Evolutionary conservation across 2,329 filamentous ascomycete species (phyloP), one percentile per base, ranked within the genome.

Genomic region (Ilyonectria robusta): DNA sequence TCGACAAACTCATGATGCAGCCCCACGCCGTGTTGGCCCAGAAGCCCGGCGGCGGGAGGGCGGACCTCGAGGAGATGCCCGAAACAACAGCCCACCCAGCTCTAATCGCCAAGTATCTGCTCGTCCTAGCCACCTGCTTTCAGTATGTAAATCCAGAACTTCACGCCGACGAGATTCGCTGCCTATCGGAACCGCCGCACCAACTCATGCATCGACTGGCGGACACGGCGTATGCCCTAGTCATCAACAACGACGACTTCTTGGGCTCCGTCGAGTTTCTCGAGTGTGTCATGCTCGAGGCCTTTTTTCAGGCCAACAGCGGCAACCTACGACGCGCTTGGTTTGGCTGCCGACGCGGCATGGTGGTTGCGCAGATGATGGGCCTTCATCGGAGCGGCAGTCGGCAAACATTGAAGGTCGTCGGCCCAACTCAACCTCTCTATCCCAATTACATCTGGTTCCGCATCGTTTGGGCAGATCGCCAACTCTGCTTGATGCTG

Each of bases 291-390:
- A 71, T 83, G 21, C 76, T 89, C 0, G 78, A 85, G 44, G 78
- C 79, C 17, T 71, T 84, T 44, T 86, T 84, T 64, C 83, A 87
- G 57, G 79, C 81, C 21, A 87, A 88, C 66, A 80, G 78, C 1
- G 87, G 87, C 2, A 86, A 86, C 59, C 78, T 88, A 8, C 83
- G 85, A 10, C 83, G 84, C 47, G 79, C 85, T 1, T 89, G 86
- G 86, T 76, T 89, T 23, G 79, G 78, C 17, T 81, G 81, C 56
- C 82, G 87, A 1, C 80, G 85, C n/a, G 84, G 84, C 6, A 74
- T 88, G 42, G 80, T 80, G 44, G 76, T 87, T 11, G 85, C 82
- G 0, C 85, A 87, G 72, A 80, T 85, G 50, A 69, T 74, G 64
- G 67, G 73, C 15, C 44, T 75, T 4, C 69, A 75, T 53, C 59